phyloP scores from a whole-genome alignment of 805 yeast species.

The Pichia cephalocereana region DNA sequence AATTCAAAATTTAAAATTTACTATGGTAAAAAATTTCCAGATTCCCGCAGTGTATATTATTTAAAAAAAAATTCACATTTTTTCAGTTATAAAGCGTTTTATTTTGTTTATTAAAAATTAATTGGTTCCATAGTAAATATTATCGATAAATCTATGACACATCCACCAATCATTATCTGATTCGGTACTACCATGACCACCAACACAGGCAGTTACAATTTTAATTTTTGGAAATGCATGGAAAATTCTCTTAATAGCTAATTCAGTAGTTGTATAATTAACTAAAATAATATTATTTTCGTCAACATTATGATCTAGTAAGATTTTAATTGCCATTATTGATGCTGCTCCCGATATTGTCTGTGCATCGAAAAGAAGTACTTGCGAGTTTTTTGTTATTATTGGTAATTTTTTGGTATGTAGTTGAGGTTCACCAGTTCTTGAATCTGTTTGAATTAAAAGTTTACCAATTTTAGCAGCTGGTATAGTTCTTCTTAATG shows the following conservation, averaged over 20 bases:
- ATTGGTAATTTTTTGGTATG: constrained; percentile 71
- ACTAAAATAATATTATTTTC: constrained; percentile 58
- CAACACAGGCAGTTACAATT: constrained; percentile 60
- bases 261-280: constrained; percentile 66
- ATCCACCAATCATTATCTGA: constrained; percentile 44
- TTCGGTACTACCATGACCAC: constrained; percentile 34
- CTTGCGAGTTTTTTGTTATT: constrained; percentile 19
- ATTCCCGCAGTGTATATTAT: no score
- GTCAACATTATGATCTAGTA: constrained; percentile 68
- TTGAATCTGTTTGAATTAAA: constrained; percentile 77
- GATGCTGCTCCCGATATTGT: constrained; percentile 88
- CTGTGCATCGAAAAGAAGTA: constrained; percentile 78
- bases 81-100: no score
- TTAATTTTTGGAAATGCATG: constrained; percentile 66
- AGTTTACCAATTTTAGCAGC: constrained; percentile 75
- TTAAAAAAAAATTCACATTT: no score
- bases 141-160: constrained; percentile 61
- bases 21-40: no score
- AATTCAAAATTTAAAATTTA: no score
- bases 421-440: constrained; percentile 90
- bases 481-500: constrained; percentile 69
- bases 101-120: background rate
- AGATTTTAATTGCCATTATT: constrained; percentile 86
- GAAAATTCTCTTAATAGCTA: constrained; percentile 63
- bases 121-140: constrained; percentile 66